phyloP scores from a whole-genome alignment of 371 early-diverging fungal genomes.

The Mucor irregularis region DNA sequence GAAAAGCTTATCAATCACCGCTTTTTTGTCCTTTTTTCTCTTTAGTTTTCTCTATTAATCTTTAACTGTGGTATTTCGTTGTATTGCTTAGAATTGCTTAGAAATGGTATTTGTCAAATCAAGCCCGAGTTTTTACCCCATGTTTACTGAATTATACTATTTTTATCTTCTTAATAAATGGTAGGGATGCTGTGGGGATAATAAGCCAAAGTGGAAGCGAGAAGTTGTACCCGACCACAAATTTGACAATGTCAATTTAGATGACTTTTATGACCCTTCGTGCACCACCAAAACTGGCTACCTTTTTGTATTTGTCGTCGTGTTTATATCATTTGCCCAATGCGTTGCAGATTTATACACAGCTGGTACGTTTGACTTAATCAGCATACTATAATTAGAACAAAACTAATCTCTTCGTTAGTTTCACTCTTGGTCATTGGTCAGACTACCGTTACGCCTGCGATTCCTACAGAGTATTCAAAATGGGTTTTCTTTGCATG shows the following conservation, averaged over 20 bases:
- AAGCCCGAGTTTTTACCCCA: too few relatives aligned
- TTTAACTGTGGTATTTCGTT: too few relatives aligned
- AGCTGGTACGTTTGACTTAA: constrained; percentile 38
- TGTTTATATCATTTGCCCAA: constrained; percentile 76
- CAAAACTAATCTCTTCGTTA: background rate
- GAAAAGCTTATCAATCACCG: too few relatives aligned
- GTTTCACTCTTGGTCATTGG: constrained; percentile 27
- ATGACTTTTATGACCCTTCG: constrained; percentile 67
- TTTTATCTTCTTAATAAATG: too few relatives aligned
- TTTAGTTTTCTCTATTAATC: too few relatives aligned
- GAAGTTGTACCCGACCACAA: constrained; percentile 82
- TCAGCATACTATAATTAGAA: background rate
- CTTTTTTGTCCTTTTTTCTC: too few relatives aligned
- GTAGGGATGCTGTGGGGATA: constrained; percentile 15
- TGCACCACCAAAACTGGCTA: constrained; percentile 53
- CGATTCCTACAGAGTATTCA: constrained; percentile 32
- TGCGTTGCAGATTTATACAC: constrained; percentile 77
- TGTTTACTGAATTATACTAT: too few relatives aligned
- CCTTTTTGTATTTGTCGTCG: constrained; percentile 62
- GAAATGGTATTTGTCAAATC: too few relatives aligned
- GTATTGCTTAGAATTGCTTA: too few relatives aligned
- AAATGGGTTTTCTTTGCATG: constrained; percentile 72
- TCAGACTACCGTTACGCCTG: constrained; percentile 22
- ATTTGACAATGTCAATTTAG: constrained; percentile 83
- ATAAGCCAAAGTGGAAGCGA: constrained; percentile 73